Conservation (phyloP, 495 filamentous ascomycete species). For the Xylaria grammica region DNA sequence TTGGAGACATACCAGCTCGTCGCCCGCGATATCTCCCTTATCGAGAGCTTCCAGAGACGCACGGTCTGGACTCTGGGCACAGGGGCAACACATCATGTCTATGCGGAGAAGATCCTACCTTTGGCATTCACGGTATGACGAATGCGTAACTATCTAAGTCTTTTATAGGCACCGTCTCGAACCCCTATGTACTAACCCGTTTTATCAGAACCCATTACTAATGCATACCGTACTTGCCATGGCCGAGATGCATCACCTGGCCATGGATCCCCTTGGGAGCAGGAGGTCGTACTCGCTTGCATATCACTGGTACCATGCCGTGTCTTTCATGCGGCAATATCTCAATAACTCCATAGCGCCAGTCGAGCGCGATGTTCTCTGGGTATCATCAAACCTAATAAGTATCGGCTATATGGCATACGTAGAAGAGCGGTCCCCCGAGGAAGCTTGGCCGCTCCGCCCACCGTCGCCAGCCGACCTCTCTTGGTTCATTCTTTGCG, state of each 20-base stretch:
- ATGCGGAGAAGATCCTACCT: conserved; percentile 31
- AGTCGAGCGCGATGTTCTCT: conserved; percentile 44
- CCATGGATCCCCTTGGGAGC: conserved; percentile 20
- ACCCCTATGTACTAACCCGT: not conserved
- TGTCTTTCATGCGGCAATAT: conserved; percentile 42
- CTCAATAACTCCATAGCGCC: conserved; percentile 36
- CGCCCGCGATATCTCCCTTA: conserved; percentile 31
- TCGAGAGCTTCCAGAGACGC: conserved; percentile 43
- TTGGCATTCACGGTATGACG: conserved; percentile 37
- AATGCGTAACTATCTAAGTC: not conserved
- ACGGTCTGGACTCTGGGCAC: conserved; percentile 49
- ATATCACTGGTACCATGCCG: conserved; percentile 44
- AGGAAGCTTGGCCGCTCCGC: conserved; percentile 46
- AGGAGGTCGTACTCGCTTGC: conserved; percentile 15
- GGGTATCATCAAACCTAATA: conserved; percentile 43
- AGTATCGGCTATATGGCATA: conserved; percentile 40
- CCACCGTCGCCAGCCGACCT: conserved; percentile 36
- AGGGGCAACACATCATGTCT: conserved; percentile 29
- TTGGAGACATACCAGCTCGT: conserved; percentile 29
- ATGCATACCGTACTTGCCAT: conserved; percentile 47
- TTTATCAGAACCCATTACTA: conserved; percentile 7
- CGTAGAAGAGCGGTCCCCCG: conserved; percentile 35
- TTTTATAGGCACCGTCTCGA: not conserved
- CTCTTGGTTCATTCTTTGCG: conserved; percentile 41
- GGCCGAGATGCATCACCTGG: conserved; percentile 46